A percentile compares a stretch with the other conserved stretches of the same genome.
phyloP scores from a whole-genome alignment of 2,329 filamentous ascomycete genomes.

The Davidsoniella neocaledoniae region DNA sequence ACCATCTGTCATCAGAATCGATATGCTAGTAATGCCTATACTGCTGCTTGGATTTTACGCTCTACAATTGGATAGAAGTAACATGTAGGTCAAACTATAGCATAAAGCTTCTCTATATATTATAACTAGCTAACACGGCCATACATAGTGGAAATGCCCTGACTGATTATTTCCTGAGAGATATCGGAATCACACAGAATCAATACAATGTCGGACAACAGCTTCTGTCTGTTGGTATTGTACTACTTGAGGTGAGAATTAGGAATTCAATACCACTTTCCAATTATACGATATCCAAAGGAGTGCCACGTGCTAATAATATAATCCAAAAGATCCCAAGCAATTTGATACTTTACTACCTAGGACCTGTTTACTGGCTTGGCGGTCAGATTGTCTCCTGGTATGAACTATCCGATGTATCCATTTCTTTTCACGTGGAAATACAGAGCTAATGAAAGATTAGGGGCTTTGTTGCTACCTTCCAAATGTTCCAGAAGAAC shows the following conservation, averaged over 20 bases:
- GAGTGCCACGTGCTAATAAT: too few species aligned
- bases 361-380: conserved; percentile 31
- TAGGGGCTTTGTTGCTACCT: conserved; percentile 21
- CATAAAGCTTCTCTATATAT: too few species aligned
- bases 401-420: conserved; percentile 15
- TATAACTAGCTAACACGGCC: background rate
- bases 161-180: conserved; percentile 31
- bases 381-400: conserved; percentile 27
- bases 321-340: conserved; percentile 22
- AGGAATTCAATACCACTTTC: too few species aligned
- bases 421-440: conserved; percentile 18
- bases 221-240: conserved; percentile 32
- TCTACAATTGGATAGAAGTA: conserved; percentile 22
- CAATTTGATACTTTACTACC: conserved; percentile 29
- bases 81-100: conserved; percentile 18
- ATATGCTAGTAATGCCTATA: conserved; percentile 28
- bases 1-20: conserved; percentile 21
- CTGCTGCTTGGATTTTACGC: conserved; percentile 29
- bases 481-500: conserved; percentile 22
- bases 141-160: conserved; percentile 24
- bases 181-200: conserved; percentile 32
- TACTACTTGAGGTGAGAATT: conserved; percentile 22
- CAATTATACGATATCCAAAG: too few species aligned
- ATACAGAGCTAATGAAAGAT: conserved; percentile 14
- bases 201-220: conserved; percentile 36